Evolutionary conservation across 257 asterid genomes (phyloP).

Genomic region (Verbascum thapsus): DNA sequence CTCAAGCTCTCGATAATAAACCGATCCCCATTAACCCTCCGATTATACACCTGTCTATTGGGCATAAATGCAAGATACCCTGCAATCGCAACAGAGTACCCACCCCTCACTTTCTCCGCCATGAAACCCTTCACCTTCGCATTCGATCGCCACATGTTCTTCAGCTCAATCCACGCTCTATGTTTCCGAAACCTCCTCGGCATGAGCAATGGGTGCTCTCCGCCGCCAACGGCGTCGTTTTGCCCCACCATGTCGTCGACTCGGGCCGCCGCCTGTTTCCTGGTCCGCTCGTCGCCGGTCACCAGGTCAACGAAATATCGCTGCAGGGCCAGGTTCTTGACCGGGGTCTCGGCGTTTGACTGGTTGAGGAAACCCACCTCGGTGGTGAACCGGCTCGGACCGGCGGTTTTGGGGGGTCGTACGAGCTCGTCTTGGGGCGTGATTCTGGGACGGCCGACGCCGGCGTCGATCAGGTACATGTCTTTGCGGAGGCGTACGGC

Average conservation of each 20-base stretch:
- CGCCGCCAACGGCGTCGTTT: slow-evolving; percentile 41
- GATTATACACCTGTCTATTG: background rate
- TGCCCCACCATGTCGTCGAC: slow-evolving; percentile 44
- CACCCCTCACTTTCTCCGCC: slow-evolving; percentile 50
- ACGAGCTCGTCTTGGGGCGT: slow-evolving; percentile 46
- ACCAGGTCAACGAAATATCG: slow-evolving; percentile 57
- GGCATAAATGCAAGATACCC: slow-evolving; percentile 59
- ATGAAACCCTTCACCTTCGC: slow-evolving; percentile 51
- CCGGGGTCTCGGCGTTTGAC: slow-evolving; percentile 26
- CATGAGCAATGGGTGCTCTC: slow-evolving; percentile 52
- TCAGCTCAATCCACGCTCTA: slow-evolving; percentile 48
- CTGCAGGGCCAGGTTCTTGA: slow-evolving; percentile 37
- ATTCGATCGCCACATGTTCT: slow-evolving; percentile 35
- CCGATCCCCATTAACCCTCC: slow-evolving; percentile 25
- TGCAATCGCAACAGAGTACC: slow-evolving; percentile 52
- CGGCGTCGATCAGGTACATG: slow-evolving; percentile 49
- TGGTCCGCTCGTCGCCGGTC: slow-evolving; percentile 42
- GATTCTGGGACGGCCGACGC: slow-evolving; percentile 45
- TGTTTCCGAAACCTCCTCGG: slow-evolving; percentile 49
- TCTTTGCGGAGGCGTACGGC: slow-evolving; percentile 44
- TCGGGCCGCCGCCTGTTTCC: slow-evolving; percentile 42
- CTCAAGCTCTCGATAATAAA: slow-evolving; percentile 39
- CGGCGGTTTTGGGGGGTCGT: slow-evolving; percentile 28
- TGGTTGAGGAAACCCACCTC: slow-evolving; percentile 50
- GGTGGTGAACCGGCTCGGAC: slow-evolving; percentile 34